phyloP scores from a whole-genome alignment of 1,284 basidiomycete genomes.

The Leccinum solheimii region DNA sequence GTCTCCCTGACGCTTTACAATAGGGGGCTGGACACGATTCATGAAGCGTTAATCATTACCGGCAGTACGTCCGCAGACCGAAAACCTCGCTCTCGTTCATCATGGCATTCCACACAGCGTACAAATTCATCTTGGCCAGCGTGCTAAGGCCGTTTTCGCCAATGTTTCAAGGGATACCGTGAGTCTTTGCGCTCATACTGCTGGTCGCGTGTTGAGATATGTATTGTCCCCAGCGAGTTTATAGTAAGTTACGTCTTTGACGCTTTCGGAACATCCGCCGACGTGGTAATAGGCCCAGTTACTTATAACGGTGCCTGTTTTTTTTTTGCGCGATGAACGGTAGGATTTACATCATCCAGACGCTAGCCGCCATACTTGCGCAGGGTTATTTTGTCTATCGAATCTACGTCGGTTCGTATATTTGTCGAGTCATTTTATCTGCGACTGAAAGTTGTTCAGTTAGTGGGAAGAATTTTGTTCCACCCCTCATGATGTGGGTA shows the following conservation, averaged over 20 bases:
- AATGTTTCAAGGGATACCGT: neutral
- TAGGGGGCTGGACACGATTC: slow-evolving; percentile 12
- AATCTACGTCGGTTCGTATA: slow-evolving; percentile 14
- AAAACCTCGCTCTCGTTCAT: neutral
- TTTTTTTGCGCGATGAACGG: neutral
- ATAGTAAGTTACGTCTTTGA: slow-evolving; percentile 7
- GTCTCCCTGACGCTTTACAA: neutral
- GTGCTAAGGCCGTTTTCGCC: neutral
- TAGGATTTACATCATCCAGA: slow-evolving; percentile 5
- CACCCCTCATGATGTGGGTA: neutral
- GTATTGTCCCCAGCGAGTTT: slow-evolving; percentile 15
- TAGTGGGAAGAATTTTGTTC: neutral
- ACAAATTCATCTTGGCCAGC: slow-evolving; percentile 14
- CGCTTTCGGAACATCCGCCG: neutral
- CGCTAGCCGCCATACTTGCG: neutral
- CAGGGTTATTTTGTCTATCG: slow-evolving; percentile 19
- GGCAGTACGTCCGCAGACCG: slow-evolving; percentile 5
- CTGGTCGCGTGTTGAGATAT: neutral
- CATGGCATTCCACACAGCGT: slow-evolving; percentile 3
- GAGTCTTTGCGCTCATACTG: neutral
- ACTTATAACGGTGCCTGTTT: slow-evolving; percentile 1
- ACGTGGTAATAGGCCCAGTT: slow-evolving; percentile 11
- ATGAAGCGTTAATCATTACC: slow-evolving; percentile 3
- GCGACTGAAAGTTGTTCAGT: neutral
- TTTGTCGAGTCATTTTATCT: neutral